These are phyloP conservation scores for Clonostachys rosea DNA, from an alignment of 2,329 filamentous ascomycete species.

Conservation along the genomic window DNA sequence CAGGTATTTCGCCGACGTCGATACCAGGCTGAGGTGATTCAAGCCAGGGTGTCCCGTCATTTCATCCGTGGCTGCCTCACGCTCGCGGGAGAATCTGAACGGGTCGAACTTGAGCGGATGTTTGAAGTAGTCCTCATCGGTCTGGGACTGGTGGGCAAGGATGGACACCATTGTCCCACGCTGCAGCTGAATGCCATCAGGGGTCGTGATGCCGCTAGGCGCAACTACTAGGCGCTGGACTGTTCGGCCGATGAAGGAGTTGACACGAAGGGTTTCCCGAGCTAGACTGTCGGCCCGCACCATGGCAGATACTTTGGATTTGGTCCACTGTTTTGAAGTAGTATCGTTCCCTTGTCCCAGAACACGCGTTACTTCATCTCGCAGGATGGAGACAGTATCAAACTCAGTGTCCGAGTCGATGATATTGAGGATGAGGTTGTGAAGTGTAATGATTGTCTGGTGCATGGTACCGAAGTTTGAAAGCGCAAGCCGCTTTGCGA, in stretches of 20 bases:
- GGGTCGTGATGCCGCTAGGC: too few relatives aligned
- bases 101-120: conserved; percentile 31
- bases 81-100: conserved; percentile 25
- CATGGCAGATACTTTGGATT: conserved; percentile 27
- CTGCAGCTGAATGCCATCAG: too few relatives aligned
- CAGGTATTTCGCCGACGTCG: conserved; percentile 20
- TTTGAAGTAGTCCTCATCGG: conserved; percentile 8
- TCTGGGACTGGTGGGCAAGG: too few relatives aligned
- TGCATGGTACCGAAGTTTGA: conserved; percentile 30
- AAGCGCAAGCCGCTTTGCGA: conserved; percentile 20
- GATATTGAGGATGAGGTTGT: conserved; percentile 31
- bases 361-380: conserved; percentile 26
- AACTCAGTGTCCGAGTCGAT: conserved; percentile 25
- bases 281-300: conserved; percentile 30
- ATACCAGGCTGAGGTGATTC: conserved; percentile 8
- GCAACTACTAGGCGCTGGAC: too few relatives aligned
- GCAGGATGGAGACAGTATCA: conserved; percentile 26
- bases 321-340: conserved; percentile 26
- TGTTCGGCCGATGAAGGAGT: conserved; percentile 3
- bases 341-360: conserved; percentile 7
- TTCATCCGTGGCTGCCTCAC: conserved; percentile 19
- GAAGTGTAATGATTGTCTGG: conserved; percentile 29
- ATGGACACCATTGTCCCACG: too few relatives aligned
- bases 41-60: too few relatives aligned
- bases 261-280: conserved; percentile 29